phyloP scores from a whole-genome alignment of 208 protist genomes.

The Leishmania amazonensis region DNA sequence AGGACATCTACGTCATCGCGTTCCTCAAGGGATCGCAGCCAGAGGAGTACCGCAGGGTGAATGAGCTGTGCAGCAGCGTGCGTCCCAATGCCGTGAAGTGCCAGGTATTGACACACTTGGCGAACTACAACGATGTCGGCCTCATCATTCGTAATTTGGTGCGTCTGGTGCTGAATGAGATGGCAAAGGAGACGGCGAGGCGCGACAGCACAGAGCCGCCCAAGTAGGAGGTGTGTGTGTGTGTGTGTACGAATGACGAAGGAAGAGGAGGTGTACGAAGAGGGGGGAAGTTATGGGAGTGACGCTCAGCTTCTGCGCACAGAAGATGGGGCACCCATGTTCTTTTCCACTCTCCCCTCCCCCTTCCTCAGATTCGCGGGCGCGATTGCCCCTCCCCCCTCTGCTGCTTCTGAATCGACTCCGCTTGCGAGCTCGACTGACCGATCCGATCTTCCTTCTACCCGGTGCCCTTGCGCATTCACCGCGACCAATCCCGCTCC shows the following conservation, averaged over 20 bases:
- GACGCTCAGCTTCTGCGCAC: not conserved
- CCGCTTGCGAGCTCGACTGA: not conserved
- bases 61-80: conserved; percentile 71
- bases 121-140: conserved; percentile 84
- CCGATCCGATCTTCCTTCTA: not conserved
- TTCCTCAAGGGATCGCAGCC: conserved; percentile 82
- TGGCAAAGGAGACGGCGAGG: conserved; percentile 33
- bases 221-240: not conserved
- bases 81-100: conserved; percentile 64
- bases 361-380: not conserved
- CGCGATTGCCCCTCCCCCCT: not conserved
- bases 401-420: not conserved
- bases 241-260: not conserved
- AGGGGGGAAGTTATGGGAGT: not conserved
- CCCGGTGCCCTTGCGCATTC: not conserved
- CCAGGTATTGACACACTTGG: conserved; percentile 80
- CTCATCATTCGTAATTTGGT: conserved; percentile 88
- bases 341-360: not conserved
- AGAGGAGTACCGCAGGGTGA: conserved; percentile 83
- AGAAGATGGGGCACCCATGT: not conserved
- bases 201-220: conserved; percentile 1
- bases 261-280: too few relatives aligned
- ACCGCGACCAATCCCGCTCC: not conserved
- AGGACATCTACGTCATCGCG: conserved; percentile 79
- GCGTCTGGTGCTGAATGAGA: conserved; percentile 69